Base-by-base conservation (phyloP, 1,284 basidiomycete genomes). In the Fomitiporia mediterranea region DNA sequence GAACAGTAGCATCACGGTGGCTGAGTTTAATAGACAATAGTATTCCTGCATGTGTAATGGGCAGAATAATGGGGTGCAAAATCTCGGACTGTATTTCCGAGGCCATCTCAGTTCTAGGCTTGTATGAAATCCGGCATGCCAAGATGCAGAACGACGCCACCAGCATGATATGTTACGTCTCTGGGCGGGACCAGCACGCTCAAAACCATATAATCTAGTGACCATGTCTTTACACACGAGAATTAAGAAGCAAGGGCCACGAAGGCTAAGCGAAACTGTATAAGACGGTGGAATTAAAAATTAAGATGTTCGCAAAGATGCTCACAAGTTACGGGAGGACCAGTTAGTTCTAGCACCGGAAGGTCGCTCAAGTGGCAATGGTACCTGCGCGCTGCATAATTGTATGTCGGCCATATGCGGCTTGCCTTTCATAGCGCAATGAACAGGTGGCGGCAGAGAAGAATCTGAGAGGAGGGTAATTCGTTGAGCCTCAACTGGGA, bases 401-500 rank as follows among this genome's bases (percentile, higher is more conserved):
- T 43, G 25, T 15, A 53, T 53, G 25, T 32, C 27, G n/a, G 51
- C 28, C 30, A 43, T 53, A 13, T 43, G 51, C 2, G 27, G 19
- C 39, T n/a, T 42, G 25, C 34, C n/a, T 44, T 32, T 13, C 23
- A 11, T 4, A 28, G 19, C 15, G 3, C 25, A 21, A 9, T 13
- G 38, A 27, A 34, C 21, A 11, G 11, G 17, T 34, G 30, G 19
- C 23, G 44, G 28, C n/a, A 34, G 47, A 49, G 40, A 43, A 21
- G 25, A 30, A 40, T n/a, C 35, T 23, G 28, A 53, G 13, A 30
- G n/a, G 23, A 43, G 51, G 40, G 21, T 53, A 19, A 53, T 43
- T 30, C 23, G 17, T 43, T 53, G 51, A 53, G n/a, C 39, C 51
- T 53, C 51, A 53, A 43, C 19, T 27, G 17, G 8, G 5, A 13